phyloP scores from a whole-genome alignment of 2,329 filamentous ascomycete species.

The Periconia sp. region DNA sequence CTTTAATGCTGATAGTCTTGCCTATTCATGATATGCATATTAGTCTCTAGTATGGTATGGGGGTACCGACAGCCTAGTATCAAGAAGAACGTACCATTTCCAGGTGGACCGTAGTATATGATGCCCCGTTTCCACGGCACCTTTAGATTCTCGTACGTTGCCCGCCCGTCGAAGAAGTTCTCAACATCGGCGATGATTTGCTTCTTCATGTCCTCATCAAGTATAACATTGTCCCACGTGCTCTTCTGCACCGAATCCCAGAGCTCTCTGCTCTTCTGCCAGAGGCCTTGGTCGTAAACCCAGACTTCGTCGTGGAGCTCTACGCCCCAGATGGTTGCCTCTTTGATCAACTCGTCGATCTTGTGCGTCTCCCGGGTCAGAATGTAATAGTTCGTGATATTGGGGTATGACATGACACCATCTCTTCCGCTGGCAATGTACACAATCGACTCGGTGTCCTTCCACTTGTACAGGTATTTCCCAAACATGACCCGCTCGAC shows the following conservation, averaged over 20 bases:
- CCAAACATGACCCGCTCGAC: conserved; percentile 49
- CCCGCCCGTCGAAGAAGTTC: conserved; percentile 66
- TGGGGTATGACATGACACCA: conserved; percentile 41
- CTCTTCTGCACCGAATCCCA: conserved; percentile 56
- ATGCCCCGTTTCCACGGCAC: conserved; percentile 76
- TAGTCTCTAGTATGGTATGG: too few species aligned
- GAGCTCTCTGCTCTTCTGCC: conserved; percentile 68
- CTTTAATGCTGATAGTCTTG: conserved; percentile 75
- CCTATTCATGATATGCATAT: too few species aligned
- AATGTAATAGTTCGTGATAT: conserved; percentile 50
- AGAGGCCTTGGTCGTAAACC: conserved; percentile 68
- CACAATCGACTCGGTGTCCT: conserved; percentile 50
- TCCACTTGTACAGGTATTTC: conserved; percentile 55
- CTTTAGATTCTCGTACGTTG: conserved; percentile 64
- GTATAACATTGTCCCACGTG: conserved; percentile 71
- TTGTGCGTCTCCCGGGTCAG: conserved; percentile 44
- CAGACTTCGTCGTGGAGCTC: conserved; percentile 69
- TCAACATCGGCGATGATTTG: conserved; percentile 67
- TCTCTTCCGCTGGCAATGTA: conserved; percentile 52
- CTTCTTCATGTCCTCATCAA: conserved; percentile 69
- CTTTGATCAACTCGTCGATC: conserved; percentile 60
- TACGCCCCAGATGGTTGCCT: conserved; percentile 60
- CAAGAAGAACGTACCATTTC: too few species aligned
- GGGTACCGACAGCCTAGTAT: too few species aligned
- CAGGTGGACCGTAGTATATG: conserved; percentile 70